Percentiles rank a stretch among this genome's conserved stretches.
Evolutionary conservation across 1,284 basidiomycete species (phyloP).

Genomic region (Mycocalia duriaeana): DNA sequence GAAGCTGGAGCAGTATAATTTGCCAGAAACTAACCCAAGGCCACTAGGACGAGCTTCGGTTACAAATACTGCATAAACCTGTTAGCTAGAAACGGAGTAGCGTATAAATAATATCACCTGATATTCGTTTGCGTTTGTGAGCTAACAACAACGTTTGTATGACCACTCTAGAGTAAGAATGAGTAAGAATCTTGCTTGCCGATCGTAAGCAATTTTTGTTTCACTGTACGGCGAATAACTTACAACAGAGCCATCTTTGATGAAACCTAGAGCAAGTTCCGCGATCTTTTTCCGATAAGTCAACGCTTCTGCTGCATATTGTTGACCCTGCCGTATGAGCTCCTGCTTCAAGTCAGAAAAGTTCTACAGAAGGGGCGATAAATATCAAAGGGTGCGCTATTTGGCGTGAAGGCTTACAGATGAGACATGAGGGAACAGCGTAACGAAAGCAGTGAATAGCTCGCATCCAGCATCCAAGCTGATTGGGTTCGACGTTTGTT

Average conservation of each 20-base stretch:
- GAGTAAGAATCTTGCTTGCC: slow-evolving; percentile 85
- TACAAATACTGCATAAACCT: slow-evolving; percentile 69
- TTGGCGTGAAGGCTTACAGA: slow-evolving; percentile 45
- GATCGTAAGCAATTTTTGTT: slow-evolving; percentile 4
- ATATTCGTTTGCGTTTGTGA: slow-evolving; percentile 87
- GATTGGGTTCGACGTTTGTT: slow-evolving; percentile 71
- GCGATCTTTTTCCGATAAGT: slow-evolving; percentile 90
- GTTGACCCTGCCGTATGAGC: slow-evolving; percentile 72
- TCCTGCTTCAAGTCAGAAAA: slow-evolving; percentile 81
- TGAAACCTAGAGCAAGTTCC: slow-evolving; percentile 84
- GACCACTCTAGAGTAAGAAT: slow-evolving; percentile 94
- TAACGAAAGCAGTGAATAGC: slow-evolving; percentile 85
- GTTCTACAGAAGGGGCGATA: slow-evolving; percentile 43
- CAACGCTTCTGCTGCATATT: slow-evolving; percentile 76
- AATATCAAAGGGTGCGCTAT: neutral
- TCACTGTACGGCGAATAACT: slow-evolving; percentile 21
- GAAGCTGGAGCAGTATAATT: slow-evolving; percentile 11
- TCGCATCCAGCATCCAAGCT: slow-evolving; percentile 87
- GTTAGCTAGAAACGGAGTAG: slow-evolving; percentile 9
- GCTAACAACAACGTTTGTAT: slow-evolving; percentile 89
- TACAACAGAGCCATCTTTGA: slow-evolving; percentile 90
- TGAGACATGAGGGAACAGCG: slow-evolving; percentile 79
- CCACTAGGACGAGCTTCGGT: slow-evolving; percentile 90
- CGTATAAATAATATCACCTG: slow-evolving; percentile 32
- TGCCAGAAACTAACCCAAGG: slow-evolving; percentile 53